Conservation (phyloP, 257 asterid species). For the Fraxinus pennsylvanica region DNA sequence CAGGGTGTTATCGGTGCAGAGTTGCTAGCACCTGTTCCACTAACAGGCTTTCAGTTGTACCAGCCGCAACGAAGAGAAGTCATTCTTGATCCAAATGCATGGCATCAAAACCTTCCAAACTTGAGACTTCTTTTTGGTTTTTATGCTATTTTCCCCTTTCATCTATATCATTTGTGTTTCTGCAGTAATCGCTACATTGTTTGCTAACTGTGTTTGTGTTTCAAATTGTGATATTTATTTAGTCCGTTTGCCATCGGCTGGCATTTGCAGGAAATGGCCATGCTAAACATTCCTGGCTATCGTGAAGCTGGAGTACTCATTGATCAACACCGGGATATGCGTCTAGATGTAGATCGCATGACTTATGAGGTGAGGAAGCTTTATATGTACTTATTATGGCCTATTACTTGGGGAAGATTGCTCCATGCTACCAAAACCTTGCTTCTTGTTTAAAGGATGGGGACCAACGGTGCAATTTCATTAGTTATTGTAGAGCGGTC, state of each 20-base stretch:
- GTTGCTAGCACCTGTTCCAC: constrained; percentile 50
- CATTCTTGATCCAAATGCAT: constrained; percentile 42
- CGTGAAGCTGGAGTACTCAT: constrained; percentile 47
- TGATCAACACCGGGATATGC: constrained; percentile 76
- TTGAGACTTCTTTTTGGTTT: constrained; percentile 52
- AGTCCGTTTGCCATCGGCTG: neutral
- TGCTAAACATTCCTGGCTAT: constrained; percentile 61
- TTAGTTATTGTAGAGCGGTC: neutral
- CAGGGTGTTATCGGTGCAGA: constrained; percentile 51
- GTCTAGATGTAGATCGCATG: constrained; percentile 57
- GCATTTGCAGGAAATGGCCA: constrained; percentile 57
- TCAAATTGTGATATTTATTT: constrained; percentile 8
- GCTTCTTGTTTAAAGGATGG: no score
- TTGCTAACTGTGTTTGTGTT: constrained; percentile 10
- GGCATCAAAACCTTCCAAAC: constrained; percentile 50
- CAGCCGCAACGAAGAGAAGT: constrained; percentile 67
- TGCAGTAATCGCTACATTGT: neutral
- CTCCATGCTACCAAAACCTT: no score
- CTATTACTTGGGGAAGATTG: neutral
- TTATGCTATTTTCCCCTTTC: neutral
- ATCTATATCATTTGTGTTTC: neutral
- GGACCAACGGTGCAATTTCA: neutral
- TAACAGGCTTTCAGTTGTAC: constrained; percentile 50
- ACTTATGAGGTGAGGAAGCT: constrained; percentile 65
- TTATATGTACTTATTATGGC: neutral